A percentile compares a stretch with the other conserved stretches of the same genome.
phyloP scores from a whole-genome alignment of 2,329 filamentous ascomycete species.

The Aspergillus uvarum region DNA sequence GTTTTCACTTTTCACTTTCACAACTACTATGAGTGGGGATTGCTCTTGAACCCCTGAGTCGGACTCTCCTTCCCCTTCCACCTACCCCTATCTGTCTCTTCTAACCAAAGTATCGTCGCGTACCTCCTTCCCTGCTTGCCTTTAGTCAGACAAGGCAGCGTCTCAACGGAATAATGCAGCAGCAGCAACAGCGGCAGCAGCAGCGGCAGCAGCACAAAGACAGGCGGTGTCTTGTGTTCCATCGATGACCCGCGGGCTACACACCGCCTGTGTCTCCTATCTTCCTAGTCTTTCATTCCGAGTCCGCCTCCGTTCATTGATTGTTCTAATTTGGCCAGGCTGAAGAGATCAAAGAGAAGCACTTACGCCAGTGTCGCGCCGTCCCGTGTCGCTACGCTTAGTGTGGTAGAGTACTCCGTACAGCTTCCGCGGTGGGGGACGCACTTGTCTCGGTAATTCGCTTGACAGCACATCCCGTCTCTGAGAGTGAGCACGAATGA shows the following conservation, averaged over 20 bases:
- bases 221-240: background rate
- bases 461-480: slow-evolving; percentile 4
- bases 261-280: background rate
- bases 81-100: background rate
- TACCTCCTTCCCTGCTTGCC: too few relatives aligned
- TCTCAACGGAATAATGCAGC: too few relatives aligned
- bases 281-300: background rate
- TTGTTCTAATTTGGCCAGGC: background rate
- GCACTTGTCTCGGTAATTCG: background rate
- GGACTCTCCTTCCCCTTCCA: background rate
- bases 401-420: too few relatives aligned
- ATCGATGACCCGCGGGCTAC: background rate
- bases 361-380: slow-evolving; percentile 7
- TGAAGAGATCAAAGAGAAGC: background rate
- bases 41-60: background rate
- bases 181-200: too few relatives aligned
- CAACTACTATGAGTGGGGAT: too few relatives aligned
- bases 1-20: too few relatives aligned
- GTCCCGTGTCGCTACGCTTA: slow-evolving; percentile 15
- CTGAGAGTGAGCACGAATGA: background rate
- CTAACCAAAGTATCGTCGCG: too few relatives aligned
- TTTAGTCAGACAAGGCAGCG: too few relatives aligned
- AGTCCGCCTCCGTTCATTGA: background rate
- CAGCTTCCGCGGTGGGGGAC: slow-evolving; percentile 1
- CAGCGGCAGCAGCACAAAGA: background rate